A percentile compares a stretch with the other conserved stretches of the same genome.
These are phyloP conservation scores for Mortierella sp. DNA, from an alignment of 371 early-diverging fungal species.

Conservation along the genomic window DNA sequence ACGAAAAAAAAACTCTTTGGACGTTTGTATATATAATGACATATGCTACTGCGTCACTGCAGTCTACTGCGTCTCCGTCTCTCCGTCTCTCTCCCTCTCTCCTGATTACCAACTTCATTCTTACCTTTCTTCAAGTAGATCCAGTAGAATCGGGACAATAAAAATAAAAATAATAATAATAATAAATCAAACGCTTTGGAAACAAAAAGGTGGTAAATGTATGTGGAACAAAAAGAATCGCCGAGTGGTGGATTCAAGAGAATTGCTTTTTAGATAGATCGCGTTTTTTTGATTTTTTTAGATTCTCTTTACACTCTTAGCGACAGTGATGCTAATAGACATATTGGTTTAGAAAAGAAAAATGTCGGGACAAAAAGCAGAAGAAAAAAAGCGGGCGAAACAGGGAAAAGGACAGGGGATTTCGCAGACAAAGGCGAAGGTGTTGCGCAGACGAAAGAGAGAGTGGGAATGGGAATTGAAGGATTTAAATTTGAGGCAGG, in stretches of 20 bases:
- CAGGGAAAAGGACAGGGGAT: background rate
- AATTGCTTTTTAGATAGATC: too few species aligned
- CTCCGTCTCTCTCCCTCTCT: too few species aligned
- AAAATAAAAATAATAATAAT: background rate
- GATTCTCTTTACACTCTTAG: constrained; percentile 36
- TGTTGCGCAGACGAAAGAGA: background rate
- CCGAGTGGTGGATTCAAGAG: too few species aligned
- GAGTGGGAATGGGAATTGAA: background rate
- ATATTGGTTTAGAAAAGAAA: constrained; percentile 11
- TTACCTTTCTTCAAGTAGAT: background rate
- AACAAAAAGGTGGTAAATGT: too few species aligned
- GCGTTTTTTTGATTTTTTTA: constrained; percentile 13
- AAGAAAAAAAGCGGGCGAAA: background rate
- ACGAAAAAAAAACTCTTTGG: too few species aligned
- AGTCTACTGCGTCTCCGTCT: too few species aligned
- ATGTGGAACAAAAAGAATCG: background rate
- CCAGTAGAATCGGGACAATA: background rate
- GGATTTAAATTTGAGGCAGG: constrained; percentile 1
- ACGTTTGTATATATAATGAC: too few species aligned
- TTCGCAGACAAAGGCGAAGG: background rate
- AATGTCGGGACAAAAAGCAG: background rate
- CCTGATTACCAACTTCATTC: too few species aligned
- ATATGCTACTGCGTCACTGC: too few species aligned
- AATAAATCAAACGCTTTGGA: background rate
- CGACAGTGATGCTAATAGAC: constrained; percentile 16